Evolutionary conservation across 768 basidiomycete genomes (phyloP), one percentile per base, ranked within the genome.

Genomic region (Kwoniella bestiolae): DNA sequence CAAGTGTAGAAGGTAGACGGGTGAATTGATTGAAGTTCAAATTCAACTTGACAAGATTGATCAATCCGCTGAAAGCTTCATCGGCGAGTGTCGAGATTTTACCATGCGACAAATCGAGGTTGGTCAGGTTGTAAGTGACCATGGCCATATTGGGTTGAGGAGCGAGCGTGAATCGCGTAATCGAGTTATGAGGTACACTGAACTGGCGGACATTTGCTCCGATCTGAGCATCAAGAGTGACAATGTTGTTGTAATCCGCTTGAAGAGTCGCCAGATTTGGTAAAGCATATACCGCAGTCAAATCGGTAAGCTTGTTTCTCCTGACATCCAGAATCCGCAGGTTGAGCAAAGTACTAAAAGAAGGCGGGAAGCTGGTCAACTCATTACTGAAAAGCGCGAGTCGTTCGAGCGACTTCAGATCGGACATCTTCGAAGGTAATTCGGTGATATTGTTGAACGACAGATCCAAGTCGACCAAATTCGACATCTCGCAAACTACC

Each of bases 371-470:
- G 34, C 82, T 84, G 1, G 86, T 83, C 32, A 97, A 84, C 69
- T 87, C 86, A 81, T 99, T 99, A 26, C 92, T 91, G n/a, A 94
- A 89, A 47, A 94, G 86, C 47, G 89, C 83, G 9, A 98, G 84
- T 16, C 86, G 83, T 70, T 92, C 87, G 46, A 98, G 85, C 3
- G 85, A 83, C 28, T 79, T 80, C 57, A 98, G 84, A 34, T 85
- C 82, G 1, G 90, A 90, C 46, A 98, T 87, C 46, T 89, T 87
- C 35, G 90, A 87, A 0, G 94, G 94, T 1, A 98, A 85, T 53
- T 88, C 86, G 0, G 86, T 84, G 63, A 98, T 88, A 79, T 85
- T 87, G 83, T 99, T 99, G 85, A 97, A 97, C 0, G 96, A 98
- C 41, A 96, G 84, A 74, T 98, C 94, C 21, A 99, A 87, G 72